Evolutionary conservation across 805 yeast species (phyloP).

Genomic region (Priceomyces castillae): DNA sequence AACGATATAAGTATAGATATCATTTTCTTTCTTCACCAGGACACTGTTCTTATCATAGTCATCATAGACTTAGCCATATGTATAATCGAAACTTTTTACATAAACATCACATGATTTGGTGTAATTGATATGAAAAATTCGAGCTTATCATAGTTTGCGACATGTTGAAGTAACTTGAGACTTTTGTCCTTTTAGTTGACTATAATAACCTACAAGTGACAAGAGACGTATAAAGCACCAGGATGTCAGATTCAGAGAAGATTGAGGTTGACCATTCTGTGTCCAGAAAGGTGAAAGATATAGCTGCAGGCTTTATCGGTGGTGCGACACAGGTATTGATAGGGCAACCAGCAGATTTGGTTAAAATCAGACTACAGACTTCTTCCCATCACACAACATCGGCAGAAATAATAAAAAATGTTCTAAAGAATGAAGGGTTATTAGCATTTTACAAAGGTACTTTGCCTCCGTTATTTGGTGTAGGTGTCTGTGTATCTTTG

Average conservation of each 20-base stretch:
- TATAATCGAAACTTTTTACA: not conserved
- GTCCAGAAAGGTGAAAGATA: slow-evolving; percentile 38
- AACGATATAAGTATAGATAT: too few species aligned
- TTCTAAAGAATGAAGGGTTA: slow-evolving; percentile 39
- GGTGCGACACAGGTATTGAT: slow-evolving; percentile 48
- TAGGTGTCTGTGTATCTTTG: slow-evolving; percentile 61
- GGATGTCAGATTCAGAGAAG: slow-evolving; percentile 5
- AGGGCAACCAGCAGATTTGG: slow-evolving; percentile 47
- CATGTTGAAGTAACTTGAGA: not conserved
- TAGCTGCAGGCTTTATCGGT: slow-evolving; percentile 45
- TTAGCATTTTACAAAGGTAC: slow-evolving; percentile 47
- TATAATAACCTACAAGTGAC: not conserved
- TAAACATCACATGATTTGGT: slow-evolving; percentile 3
- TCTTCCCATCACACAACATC: slow-evolving; percentile 29
- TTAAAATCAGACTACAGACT: slow-evolving; percentile 43
- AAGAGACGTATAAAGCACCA: not conserved
- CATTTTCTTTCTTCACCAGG: too few species aligned
- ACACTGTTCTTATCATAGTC: too few species aligned
- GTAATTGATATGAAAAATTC: not conserved
- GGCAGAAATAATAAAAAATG: slow-evolving; percentile 31
- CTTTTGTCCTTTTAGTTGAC: too few species aligned
- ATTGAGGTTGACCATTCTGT: slow-evolving; percentile 31
- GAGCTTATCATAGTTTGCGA: not conserved
- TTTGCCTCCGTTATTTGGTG: slow-evolving; percentile 43
- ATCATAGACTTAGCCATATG: too few species aligned